These are phyloP conservation scores for Lachnellula suecica DNA, from an alignment of 2,329 filamentous ascomycete genomes.

Conservation along the genomic window DNA sequence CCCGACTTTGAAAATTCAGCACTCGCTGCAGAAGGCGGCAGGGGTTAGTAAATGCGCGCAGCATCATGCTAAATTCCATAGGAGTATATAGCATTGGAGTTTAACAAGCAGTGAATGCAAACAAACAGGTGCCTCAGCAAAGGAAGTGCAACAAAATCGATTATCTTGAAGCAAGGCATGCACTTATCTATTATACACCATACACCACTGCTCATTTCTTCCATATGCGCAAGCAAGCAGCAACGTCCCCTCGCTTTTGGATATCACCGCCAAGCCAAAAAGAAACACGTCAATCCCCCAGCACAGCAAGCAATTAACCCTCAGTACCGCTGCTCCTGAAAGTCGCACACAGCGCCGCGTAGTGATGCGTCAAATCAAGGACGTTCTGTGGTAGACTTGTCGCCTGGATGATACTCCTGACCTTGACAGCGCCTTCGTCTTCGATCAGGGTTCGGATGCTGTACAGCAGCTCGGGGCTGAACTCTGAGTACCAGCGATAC, in stretches of 20 bases:
- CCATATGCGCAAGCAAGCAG: neutral
- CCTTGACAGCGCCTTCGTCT: slow-evolving; percentile 95
- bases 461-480: slow-evolving; percentile 86
- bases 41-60: no score
- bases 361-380: slow-evolving; percentile 92
- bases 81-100: no score
- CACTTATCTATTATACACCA: slow-evolving; percentile 1
- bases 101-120: neutral
- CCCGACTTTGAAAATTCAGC: no score
- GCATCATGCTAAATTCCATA: no score
- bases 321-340: slow-evolving; percentile 82
- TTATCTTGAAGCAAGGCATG: neutral
- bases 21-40: no score
- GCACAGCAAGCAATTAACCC: slow-evolving; percentile 17
- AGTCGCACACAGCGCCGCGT: slow-evolving; percentile 88
- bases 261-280: neutral
- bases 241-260: neutral
- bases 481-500: slow-evolving; percentile 99
- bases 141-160: neutral
- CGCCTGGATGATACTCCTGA: slow-evolving; percentile 94
- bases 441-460: slow-evolving; percentile 92
- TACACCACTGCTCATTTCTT: neutral
- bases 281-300: neutral
- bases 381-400: slow-evolving; percentile 92
- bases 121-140: no score